Evolutionary conservation across 768 basidiomycete genomes (phyloP).

Genomic region (Neoboletus brunneissimus): DNA sequence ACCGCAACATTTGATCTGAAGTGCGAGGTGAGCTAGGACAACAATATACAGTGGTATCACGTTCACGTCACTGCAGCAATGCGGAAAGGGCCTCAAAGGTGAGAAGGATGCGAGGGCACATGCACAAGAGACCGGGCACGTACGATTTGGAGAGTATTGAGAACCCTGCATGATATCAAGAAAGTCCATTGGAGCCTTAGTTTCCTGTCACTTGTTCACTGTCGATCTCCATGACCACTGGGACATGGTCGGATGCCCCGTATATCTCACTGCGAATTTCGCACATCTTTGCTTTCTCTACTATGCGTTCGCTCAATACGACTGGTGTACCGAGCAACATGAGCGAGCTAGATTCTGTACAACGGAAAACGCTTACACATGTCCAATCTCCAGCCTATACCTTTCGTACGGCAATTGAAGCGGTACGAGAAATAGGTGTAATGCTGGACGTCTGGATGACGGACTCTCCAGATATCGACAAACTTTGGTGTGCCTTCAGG

Average conservation of each 20-base stretch:
- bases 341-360: not conserved
- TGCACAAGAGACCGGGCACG: conserved; percentile 84
- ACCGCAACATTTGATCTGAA: conserved; percentile 88
- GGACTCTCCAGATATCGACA: conserved; percentile 76
- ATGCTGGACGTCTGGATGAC: conserved; percentile 64
- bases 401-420: conserved; percentile 75
- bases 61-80: conserved; percentile 48
- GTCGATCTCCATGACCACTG: conserved; percentile 73
- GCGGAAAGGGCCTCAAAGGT: conserved; percentile 82
- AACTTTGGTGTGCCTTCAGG: conserved; percentile 46
- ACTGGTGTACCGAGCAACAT: conserved; percentile 41
- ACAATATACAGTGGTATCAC: conserved; percentile 2
- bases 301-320: conserved; percentile 69
- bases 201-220: conserved; percentile 35
- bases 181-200: not conserved
- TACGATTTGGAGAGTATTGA: conserved; percentile 78
- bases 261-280: conserved; percentile 85
- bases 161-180: conserved; percentile 7
- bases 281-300: conserved; percentile 67
- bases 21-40: conserved; percentile 61
- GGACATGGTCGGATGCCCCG: conserved; percentile 85
- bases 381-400: conserved; percentile 86
- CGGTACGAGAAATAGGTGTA: conserved; percentile 86
- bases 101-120: conserved; percentile 92
- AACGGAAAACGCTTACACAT: conserved; percentile 55